phyloP scores from a whole-genome alignment of 495 filamentous ascomycete species.

The Aspergillus sparsus region DNA sequence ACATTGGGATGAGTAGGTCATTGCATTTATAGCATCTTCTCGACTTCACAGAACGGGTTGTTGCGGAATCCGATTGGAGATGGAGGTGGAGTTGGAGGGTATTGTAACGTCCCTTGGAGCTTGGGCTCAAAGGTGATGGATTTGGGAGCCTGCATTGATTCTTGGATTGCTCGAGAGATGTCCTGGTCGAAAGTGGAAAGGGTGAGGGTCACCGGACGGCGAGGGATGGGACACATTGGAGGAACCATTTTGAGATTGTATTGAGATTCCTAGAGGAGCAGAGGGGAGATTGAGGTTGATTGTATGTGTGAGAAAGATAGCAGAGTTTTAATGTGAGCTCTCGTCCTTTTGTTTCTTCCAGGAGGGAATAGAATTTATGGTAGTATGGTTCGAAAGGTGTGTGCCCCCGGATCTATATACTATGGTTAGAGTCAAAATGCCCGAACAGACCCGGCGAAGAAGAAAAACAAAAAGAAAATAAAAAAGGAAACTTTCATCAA shows the following conservation, averaged over 20 bases:
- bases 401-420: not conserved
- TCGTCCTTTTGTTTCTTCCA: too few relatives aligned
- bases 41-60: not conserved
- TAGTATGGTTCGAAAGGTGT: too few relatives aligned
- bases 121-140: not conserved
- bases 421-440: not conserved
- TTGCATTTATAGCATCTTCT: not conserved
- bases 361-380: too few relatives aligned
- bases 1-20: too few relatives aligned
- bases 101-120: not conserved
- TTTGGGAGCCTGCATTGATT: not conserved
- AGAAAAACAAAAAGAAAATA: not conserved
- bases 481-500: not conserved
- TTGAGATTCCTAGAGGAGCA: not conserved
- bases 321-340: too few relatives aligned
- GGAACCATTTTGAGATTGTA: not conserved
- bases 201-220: not conserved
- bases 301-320: not conserved
- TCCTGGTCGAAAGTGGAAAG: constrained; percentile 5
- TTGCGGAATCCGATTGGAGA: constrained; percentile 9
- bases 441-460: not conserved
- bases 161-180: not conserved
- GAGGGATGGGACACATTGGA: not conserved
- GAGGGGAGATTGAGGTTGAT: not conserved
- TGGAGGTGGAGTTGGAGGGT: constrained; percentile 1